A percentile compares a stretch with the other conserved stretches of the same genome.
Evolutionary conservation across 768 basidiomycete genomes (phyloP).

Genomic region (Gyrodon lividus): DNA sequence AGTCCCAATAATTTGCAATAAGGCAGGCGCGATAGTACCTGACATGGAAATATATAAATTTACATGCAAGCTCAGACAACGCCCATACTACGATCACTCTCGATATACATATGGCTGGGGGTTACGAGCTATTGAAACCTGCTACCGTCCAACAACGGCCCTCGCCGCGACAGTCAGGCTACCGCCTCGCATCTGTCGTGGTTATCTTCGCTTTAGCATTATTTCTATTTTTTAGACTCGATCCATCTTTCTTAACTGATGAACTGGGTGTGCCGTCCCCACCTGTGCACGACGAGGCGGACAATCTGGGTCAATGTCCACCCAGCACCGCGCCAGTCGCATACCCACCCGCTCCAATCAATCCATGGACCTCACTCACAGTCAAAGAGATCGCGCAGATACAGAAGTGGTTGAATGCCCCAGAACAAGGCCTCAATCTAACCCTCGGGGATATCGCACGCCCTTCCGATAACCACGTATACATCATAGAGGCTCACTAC

Average conservation of each 20-base stretch:
- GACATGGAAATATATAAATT: too few relatives aligned
- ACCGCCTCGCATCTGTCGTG: constrained; percentile 12
- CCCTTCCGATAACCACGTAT: constrained; percentile 50
- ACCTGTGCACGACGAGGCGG: constrained; percentile 3
- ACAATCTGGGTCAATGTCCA: constrained; percentile 34
- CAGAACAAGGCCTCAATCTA: constrained; percentile 47
- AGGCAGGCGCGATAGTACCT: background rate
- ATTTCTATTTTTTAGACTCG: constrained; percentile 12
- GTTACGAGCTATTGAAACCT: constrained; percentile 18
- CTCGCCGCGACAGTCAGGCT: constrained; percentile 8
- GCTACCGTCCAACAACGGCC: background rate
- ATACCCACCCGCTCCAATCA: constrained; percentile 40
- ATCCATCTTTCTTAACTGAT: constrained; percentile 2
- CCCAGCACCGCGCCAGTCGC: constrained; percentile 33
- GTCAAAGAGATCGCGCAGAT: constrained; percentile 43
- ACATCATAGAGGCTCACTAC: constrained; percentile 47
- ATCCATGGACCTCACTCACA: constrained; percentile 54
- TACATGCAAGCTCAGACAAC: too few relatives aligned
- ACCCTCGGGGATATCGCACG: constrained; percentile 34
- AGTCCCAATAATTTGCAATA: too few relatives aligned
- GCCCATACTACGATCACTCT: too few relatives aligned
- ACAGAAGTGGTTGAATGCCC: constrained; percentile 44
- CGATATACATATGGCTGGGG: constrained; percentile 17
- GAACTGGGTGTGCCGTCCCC: background rate
- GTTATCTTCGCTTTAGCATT: constrained; percentile 10